Evolutionary conservation across 2,329 filamentous ascomycete species (phyloP), one percentile per base, ranked within the genome.

Genomic region (Ophiostoma ips): DNA sequence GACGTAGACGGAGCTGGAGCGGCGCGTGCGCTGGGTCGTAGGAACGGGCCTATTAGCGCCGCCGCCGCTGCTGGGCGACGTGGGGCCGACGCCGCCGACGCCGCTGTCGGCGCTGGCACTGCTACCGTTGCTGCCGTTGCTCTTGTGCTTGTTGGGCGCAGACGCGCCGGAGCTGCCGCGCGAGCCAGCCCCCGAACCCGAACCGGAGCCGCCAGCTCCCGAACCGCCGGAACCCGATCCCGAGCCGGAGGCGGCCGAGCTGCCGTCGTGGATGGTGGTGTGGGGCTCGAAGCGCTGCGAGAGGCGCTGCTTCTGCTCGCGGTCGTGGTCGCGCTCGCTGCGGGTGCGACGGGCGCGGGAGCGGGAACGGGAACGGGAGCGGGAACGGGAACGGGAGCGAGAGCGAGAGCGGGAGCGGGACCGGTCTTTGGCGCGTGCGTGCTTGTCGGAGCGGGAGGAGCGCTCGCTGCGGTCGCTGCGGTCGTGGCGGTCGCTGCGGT

Each of bases 221-320:
- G 40, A 43, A 15, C 40, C 35, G 16, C 35, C 38, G 12, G 38
- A 37, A 2, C 35, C n/a, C 3, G 35, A 18, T 10, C 35, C 35
- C 2, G 36, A 31, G 15, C 24, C 40, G 15, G 40, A 43, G 15
- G 46, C 35, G 11, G 46, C 28, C 12, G 46, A 38, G 37, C 21
- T 41, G 46, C 16, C 18, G 16, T 41, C 46, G 37, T 41, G 35
- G 36, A n/a, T n/a, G n/a, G 30, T 46, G 30, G 46, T 46, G 35
- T 30, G 24, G 15, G 12, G 31, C n/a, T 52, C 47, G 54, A 64
- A 63, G 49, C 62, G 61, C 50, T 57, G 57, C 52, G 59, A 58
- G 34, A 63, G 57, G 11, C 58, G 56, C 35, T 59, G 55, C 50
- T 55, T 59, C 43, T 45, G 28, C 38, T 62, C 40, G 8, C n/a